phyloP scores from a whole-genome alignment of 202 grass and related monocot genomes.

The Panicum hallii region DNA sequence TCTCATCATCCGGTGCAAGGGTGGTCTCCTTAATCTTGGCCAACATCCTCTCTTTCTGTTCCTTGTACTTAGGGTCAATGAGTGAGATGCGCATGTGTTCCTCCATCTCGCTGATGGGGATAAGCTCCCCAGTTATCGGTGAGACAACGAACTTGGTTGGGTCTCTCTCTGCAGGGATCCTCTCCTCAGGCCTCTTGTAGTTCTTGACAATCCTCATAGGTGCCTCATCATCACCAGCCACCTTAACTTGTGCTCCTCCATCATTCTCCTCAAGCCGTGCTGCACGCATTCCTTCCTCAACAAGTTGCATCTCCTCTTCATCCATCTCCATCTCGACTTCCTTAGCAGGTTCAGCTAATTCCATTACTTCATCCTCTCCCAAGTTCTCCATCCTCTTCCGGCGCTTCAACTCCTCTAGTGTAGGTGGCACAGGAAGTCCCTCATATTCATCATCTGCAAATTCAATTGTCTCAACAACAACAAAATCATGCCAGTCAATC shows the following conservation, averaged over 20 bases:
- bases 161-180: conserved; percentile 70
- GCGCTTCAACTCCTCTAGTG: conserved; percentile 77
- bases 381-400: conserved; percentile 77
- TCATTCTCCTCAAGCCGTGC: conserved; percentile 69
- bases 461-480: conserved; percentile 90
- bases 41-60: conserved; percentile 98
- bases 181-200: conserved; percentile 93
- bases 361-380: conserved; percentile 60
- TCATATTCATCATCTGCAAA: conserved; percentile 87
- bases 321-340: conserved; percentile 95
- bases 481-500: conserved; percentile 99
- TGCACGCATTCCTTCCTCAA: conserved; percentile 90
- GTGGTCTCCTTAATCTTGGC: conserved; percentile 97
- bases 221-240: conserved; percentile 66
- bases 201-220: conserved; percentile 99
- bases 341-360: conserved; percentile 67
- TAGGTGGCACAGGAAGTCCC: conserved; percentile 82
- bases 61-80: conserved; percentile 98
- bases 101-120: conserved; percentile 95
- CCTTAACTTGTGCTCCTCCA: conserved; percentile 50
- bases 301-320: conserved; percentile 90
- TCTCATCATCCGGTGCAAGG: conserved; percentile 89
- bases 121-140: conserved; percentile 89
- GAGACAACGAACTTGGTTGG: conserved; percentile 88
- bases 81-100: conserved; percentile 99